phyloP scores from a whole-genome alignment of 164 flowering plant species.

The Tetracentron sinense region DNA sequence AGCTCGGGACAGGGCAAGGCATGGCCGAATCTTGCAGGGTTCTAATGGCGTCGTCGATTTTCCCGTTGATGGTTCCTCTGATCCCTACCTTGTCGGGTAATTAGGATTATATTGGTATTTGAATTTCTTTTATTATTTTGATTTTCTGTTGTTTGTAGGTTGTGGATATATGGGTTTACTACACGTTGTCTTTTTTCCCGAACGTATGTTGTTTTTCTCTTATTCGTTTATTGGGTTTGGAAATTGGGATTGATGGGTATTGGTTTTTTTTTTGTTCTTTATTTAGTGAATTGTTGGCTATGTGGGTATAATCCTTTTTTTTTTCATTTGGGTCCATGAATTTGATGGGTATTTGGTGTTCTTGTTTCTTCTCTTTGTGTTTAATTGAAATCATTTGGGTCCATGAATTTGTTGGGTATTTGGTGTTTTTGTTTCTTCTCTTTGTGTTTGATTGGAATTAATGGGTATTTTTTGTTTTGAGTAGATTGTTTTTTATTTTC shows the following conservation, averaged over 20 bases:
- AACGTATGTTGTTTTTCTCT: neutral
- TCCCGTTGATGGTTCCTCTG: constrained; percentile 59
- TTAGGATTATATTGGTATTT: neutral
- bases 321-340: neutral
- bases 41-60: constrained; percentile 69
- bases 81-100: constrained; percentile 84
- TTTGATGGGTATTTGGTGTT: neutral
- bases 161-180: too few relatives aligned
- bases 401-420: neutral
- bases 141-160: too few relatives aligned
- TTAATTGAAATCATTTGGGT: neutral
- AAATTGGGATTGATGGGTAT: neutral
- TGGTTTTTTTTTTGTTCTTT: neutral
- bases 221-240: neutral
- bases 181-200: too few relatives aligned
- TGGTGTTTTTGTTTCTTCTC: neutral
- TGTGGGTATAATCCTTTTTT: too few relatives aligned
- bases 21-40: constrained; percentile 59
- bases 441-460: neutral
- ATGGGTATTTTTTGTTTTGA: neutral
- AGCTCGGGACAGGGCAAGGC: constrained; percentile 62
- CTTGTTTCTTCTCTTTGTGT: neutral
- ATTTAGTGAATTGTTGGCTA: neutral
- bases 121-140: too few relatives aligned
- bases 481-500: neutral